Conservation (phyloP, 2,329 filamentous ascomycete species). For the Aspergillus costaricaensis region DNA sequence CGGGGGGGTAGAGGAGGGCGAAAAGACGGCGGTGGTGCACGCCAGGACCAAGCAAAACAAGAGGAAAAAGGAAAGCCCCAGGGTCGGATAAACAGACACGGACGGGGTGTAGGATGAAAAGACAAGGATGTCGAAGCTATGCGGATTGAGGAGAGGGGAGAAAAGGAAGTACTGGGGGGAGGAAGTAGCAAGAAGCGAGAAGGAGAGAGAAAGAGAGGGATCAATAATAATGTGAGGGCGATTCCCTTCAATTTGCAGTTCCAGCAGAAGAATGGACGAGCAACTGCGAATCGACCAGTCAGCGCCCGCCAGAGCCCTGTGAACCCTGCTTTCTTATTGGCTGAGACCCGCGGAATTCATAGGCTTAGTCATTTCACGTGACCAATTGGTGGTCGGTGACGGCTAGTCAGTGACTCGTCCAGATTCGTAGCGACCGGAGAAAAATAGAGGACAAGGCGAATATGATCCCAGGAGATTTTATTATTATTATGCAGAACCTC, state of each 20-base stretch:
- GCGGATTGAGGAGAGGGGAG: conserved; percentile 12
- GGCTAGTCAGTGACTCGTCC: not conserved
- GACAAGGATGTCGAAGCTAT: not conserved
- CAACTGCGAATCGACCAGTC: conserved; percentile 11
- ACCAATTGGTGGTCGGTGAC: not conserved
- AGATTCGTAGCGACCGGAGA: not conserved
- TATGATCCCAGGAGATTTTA: not conserved
- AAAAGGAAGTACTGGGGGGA: conserved; percentile 18
- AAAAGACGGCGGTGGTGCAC: conserved; percentile 32
- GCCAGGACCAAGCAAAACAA: conserved; percentile 20
- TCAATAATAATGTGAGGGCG: conserved; percentile 15
- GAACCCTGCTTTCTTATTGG: conserved; percentile 11
- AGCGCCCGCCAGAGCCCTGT: conserved; percentile 13
- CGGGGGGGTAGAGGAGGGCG: conserved; percentile 28
- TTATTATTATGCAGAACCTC: not conserved
- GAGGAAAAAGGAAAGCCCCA: conserved; percentile 7
- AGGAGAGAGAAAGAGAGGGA: conserved; percentile 16
- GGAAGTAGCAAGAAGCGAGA: conserved; percentile 16
- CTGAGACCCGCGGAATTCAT: not conserved
- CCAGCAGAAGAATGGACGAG: conserved; percentile 8
- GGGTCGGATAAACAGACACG: conserved; percentile 20
- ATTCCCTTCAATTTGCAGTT: conserved; percentile 11
- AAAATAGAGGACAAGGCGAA: not conserved
- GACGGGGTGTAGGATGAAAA: conserved; percentile 15
- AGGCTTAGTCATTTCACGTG: conserved; percentile 12